Evolutionary conservation across 345 rosid species (phyloP).

Genomic region (Trapa incisa): DNA sequence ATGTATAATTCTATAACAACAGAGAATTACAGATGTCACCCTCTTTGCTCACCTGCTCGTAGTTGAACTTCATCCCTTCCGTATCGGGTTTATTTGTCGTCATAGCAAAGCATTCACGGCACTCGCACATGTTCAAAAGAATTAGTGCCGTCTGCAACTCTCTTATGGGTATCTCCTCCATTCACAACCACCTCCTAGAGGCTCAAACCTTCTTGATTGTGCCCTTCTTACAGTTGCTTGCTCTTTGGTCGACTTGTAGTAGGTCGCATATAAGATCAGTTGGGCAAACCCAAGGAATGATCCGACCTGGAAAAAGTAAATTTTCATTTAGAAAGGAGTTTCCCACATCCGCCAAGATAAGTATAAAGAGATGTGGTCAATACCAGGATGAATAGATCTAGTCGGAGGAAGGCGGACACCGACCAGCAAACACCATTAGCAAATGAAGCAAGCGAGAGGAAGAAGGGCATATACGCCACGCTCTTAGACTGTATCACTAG

Average conservation of each 20-base stretch:
- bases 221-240: slow-evolving; percentile 32
- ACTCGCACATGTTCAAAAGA: neutral
- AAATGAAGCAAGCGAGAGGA: slow-evolving; percentile 53
- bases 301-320: slow-evolving; percentile 33
- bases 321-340: no score
- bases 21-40: neutral
- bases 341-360: no score
- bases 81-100: neutral
- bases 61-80: no score
- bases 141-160: neutral
- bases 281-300: slow-evolving; percentile 44
- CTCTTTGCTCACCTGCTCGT: no score
- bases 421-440: slow-evolving; percentile 63
- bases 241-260: slow-evolving; percentile 46
- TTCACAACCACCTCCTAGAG: slow-evolving; percentile 24
- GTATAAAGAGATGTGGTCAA: neutral
- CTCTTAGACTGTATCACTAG: slow-evolving; percentile 67
- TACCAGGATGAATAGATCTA: slow-evolving; percentile 63
- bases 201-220: slow-evolving; percentile 20
- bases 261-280: slow-evolving; percentile 42
- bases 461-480: slow-evolving; percentile 88
- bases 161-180: slow-evolving; percentile 9
- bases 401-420: slow-evolving; percentile 50
- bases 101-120: neutral
- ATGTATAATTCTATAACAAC: no score